phyloP scores from a whole-genome alignment of 2,329 filamentous ascomycete genomes.

The Fusarium coicis region DNA sequence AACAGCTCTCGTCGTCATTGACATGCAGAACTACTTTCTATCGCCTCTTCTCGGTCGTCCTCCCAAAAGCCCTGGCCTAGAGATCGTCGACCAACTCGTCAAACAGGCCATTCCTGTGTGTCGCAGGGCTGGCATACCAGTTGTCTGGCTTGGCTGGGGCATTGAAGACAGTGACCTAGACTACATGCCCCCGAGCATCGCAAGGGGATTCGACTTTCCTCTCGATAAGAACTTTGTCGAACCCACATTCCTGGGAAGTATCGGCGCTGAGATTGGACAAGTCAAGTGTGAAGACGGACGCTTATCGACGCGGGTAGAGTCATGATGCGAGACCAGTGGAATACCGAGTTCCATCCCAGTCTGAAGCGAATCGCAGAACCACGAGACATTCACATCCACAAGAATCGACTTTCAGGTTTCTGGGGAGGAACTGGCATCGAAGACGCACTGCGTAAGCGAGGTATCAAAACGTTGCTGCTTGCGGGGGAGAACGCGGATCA shows the following conservation, averaged over 20 bases:
- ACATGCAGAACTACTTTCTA: background rate
- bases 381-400: background rate
- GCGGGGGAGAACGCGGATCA: background rate
- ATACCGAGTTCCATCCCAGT: background rate
- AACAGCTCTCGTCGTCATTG: background rate
- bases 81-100: background rate
- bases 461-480: background rate
- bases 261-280: accelerated
- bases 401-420: background rate
- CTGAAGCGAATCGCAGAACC: background rate
- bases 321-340: background rate
- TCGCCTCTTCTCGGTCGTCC: background rate
- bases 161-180: background rate
- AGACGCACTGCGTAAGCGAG: accelerated
- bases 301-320: accelerated
- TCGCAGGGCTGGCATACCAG: background rate
- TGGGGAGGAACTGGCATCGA: background rate
- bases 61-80: accelerated
- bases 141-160: background rate
- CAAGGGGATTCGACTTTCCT: background rate
- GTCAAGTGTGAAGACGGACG: accelerated
- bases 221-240: background rate
- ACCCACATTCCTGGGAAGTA: background rate
- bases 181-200: accelerated
- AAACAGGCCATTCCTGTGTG: background rate